These are phyloP conservation scores for Dryas alaskensis DNA, from an alignment of 306 rosid species.

Conservation along the genomic window DNA sequence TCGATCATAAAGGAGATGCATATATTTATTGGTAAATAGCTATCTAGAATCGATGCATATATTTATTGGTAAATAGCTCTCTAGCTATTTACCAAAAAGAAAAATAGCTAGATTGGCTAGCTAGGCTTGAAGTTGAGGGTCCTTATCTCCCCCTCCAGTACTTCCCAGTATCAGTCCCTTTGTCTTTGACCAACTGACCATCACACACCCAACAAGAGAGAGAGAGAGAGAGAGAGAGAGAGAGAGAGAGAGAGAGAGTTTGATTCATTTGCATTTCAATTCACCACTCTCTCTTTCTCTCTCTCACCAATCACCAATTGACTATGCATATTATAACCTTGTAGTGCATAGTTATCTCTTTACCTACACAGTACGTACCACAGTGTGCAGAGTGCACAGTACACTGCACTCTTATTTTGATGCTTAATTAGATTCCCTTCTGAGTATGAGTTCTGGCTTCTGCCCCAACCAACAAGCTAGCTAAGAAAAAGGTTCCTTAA, in stretches of 20 bases:
- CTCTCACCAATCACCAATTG: no score
- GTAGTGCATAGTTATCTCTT: no score
- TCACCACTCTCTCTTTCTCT: no score
- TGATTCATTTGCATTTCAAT: no score
- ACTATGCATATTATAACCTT: no score
- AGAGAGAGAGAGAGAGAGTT: conserved; percentile 7
- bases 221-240: conserved; percentile 15
- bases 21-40: no score
- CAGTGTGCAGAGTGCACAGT: no score
- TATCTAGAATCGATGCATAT: no score
- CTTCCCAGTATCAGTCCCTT: not conserved
- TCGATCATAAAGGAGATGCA: not conserved
- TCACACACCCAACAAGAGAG: not conserved
- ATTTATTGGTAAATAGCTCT: no score
- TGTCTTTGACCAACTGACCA: conserved; percentile 16
- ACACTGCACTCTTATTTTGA: no score
- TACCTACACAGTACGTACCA: no score
- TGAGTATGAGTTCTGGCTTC: not conserved
- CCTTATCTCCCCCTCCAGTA: not conserved
- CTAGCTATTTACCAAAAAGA: not conserved
- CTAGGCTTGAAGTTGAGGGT: not conserved
- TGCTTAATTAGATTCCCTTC: conserved; percentile 33
- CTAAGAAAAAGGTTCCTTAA: conserved; percentile 24
- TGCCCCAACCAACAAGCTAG: conserved; percentile 25
- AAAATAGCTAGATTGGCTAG: not conserved